Base-by-base conservation (phyloP, 2,329 filamentous ascomycete species). In the Neoscytalidium dimidiatum region DNA sequence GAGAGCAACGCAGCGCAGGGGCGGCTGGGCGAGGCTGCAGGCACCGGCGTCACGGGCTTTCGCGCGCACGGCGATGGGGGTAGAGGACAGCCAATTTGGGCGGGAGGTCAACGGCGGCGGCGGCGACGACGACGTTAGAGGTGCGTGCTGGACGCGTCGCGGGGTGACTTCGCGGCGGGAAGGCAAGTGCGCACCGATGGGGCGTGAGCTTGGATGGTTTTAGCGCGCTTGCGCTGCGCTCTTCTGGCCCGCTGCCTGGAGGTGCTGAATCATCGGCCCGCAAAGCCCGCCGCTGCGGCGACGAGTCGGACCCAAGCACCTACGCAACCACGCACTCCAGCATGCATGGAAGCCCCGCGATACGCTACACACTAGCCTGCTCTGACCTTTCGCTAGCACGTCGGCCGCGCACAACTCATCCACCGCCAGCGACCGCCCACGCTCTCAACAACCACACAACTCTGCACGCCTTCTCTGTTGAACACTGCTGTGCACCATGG, bases 171-270 rank as follows among this genome's bases (percentile, higher is more conserved):
- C 41, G 38, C 38, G 38, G 56, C 38, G 38, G 43, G 56, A n/a
- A 60, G 56, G 56, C 56, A 58, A 46, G 56, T 58, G 56, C 56
- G 38, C 56, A 60, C 26, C 56, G 49, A 33, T 60, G 41, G 56
- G 51, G 53, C 53, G 53, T 57, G 35, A 57, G 53, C 53, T 57
- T 56, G 19, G 33, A 35, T 35, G 17, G 51, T 56, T 35, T 35
- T 35, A 35, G 33, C 51, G 33, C 17, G 19, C 9, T 23, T 13
- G 31, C 31, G 46, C 17, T 21, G 17, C 46, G 23, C 11, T 3
- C 49, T n/a, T 29, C 14, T 35, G 14, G 53, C 23, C 14, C 23
- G 33, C 8, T 56, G 52, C 44, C 9, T 23, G 44, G n/a, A n/a
- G 17, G 21, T 26, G 14, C 51, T 56, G n/a, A 56, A 41, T 41